Conservation (phyloP, 768 basidiomycete species). For the Suillus cothurnatus region DNA sequence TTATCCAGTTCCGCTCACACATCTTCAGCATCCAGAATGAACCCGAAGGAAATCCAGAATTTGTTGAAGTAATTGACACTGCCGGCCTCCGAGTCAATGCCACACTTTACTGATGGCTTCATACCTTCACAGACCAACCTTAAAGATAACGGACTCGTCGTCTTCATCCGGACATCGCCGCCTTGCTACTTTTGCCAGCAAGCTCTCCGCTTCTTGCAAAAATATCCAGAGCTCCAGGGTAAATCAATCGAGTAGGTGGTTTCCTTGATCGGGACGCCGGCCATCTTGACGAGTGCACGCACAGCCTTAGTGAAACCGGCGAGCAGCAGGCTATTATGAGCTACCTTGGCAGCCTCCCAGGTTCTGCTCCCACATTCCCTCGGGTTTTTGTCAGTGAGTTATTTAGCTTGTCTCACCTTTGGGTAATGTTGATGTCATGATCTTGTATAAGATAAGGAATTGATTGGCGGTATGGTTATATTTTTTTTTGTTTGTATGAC, state of each 20-base stretch:
- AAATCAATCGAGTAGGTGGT: constrained; percentile 6
- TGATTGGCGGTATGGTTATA: not conserved
- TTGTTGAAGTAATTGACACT: not conserved
- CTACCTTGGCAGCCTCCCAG: constrained; percentile 1
- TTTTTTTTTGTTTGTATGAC: not conserved
- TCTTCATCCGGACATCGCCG: constrained; percentile 4
- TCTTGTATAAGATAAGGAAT: not conserved
- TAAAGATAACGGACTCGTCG: constrained; percentile 4
- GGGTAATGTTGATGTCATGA: not conserved
- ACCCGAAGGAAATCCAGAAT: not conserved
- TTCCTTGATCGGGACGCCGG: not conserved
- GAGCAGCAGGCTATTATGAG: constrained; percentile 2
- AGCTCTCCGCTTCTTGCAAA: not conserved
- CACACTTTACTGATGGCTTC: not conserved
- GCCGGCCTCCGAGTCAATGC: not conserved
- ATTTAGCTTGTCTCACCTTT: not conserved
- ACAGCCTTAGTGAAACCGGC: constrained; percentile 5
- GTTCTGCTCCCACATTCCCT: constrained; percentile 3
- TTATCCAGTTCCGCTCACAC: not conserved
- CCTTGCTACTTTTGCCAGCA: constrained; percentile 1
- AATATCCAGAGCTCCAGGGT: not conserved
- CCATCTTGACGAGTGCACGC: not conserved
- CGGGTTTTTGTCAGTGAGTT: constrained; percentile 6
- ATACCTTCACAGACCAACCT: not conserved
- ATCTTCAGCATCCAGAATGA: not conserved